Base-by-base conservation (phyloP, 176 grass and related monocot genomes). In the Chloris gayana region DNA sequence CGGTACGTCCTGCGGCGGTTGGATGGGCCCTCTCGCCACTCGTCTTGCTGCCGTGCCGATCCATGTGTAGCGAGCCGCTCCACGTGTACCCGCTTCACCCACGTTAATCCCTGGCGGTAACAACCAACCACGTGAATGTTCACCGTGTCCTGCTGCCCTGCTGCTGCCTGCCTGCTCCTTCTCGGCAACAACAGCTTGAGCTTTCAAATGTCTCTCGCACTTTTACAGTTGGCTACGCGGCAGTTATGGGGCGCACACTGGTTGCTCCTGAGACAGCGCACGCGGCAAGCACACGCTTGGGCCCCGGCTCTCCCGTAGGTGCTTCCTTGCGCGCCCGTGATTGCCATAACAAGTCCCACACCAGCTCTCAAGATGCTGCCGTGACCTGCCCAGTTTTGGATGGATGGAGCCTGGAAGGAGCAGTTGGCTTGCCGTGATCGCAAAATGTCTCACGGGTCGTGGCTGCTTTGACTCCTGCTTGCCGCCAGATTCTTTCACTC, bases 301-400 rank as follows among this genome's bases (percentile, higher is more conserved):
- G 33, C 22, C 25, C 11, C 25, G 5, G 53, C 0, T 5, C n/a
- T 44, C 47, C 32, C 0, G 5, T 44, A 21, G 69, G 4, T 17
- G 70, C 27, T 33, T 31, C 57, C 11, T 27, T 5, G 57, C 14
- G 25, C 27, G 64, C 78, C 42, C 85, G 85, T 82, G 72, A 76
- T 5, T 12, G 78, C 77, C 33, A 34, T 75, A 60, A 73, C 13
- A 3, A 64, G 33, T 4, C 44, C 46, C 75, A 64, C 74, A 45
- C 57, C 11, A 9, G 9, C 24, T 30, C 24, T 13, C 37, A 58
- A 6, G 33, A 34, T 6, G 39, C 74, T 25, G 12, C 62, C n/a
- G 21, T 54, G 24, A 57, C 1, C 59, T n/a, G 29, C 41, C 26
- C 60, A 31, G 21, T 32, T 33, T 26, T 2, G 73, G 18, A 35